Evolutionary conservation across 108 stramenopile species (phyloP).

Genomic region (Skeletonema costatum): DNA sequence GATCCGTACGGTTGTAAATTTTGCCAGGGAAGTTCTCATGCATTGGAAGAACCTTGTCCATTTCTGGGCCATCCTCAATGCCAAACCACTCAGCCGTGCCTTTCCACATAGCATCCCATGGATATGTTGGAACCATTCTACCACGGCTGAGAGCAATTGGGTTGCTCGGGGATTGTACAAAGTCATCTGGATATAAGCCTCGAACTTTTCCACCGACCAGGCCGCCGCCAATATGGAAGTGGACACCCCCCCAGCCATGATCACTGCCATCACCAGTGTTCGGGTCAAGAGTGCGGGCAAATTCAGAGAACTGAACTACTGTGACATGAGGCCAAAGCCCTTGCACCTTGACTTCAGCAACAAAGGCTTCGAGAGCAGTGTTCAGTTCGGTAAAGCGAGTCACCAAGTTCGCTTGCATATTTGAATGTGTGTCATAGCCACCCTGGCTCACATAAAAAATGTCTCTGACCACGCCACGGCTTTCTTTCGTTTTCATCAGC

Average conservation of each 20-base stretch:
- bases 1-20: not conserved
- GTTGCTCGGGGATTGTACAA: slow-evolving; percentile 29
- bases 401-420: slow-evolving; percentile 14
- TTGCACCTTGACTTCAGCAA: slow-evolving; percentile 48
- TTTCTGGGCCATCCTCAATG: slow-evolving; percentile 2
- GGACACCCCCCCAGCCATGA: slow-evolving; percentile 72
- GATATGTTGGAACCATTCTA: slow-evolving; percentile 67
- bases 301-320: slow-evolving; percentile 63
- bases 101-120: slow-evolving; percentile 75
- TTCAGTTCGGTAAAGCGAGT: slow-evolving; percentile 46
- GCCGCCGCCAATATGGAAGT: slow-evolving; percentile 56
- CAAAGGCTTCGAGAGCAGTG: slow-evolving; percentile 51
- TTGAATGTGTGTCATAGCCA: slow-evolving; percentile 58
- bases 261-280: slow-evolving; percentile 75
- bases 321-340: slow-evolving; percentile 54
- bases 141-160: slow-evolving; percentile 60
- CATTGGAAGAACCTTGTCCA: slow-evolving; percentile 48
- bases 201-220: slow-evolving; percentile 59
- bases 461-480: slow-evolving; percentile 41
- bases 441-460: slow-evolving; percentile 57
- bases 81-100: slow-evolving; percentile 60
- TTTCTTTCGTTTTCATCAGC: slow-evolving; percentile 35
- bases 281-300: slow-evolving; percentile 68
- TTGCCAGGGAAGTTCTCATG: slow-evolving; percentile 26
- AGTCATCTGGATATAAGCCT: slow-evolving; percentile 61